phyloP scores from a whole-genome alignment of 73 alveolate genomes.

The Uronychia setigera region DNA sequence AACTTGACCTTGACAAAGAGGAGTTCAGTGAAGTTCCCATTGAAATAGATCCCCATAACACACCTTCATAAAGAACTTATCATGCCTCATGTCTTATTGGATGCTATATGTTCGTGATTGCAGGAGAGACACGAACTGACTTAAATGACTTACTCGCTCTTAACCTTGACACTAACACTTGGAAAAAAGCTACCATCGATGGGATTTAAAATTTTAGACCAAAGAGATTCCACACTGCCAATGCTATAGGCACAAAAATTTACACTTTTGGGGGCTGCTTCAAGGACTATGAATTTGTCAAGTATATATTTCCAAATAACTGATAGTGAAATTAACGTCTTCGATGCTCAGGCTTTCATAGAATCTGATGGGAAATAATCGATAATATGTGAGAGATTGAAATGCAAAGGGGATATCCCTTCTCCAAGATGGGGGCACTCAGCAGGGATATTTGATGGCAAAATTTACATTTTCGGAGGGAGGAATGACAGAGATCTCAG shows the following conservation, averaged over 20 bases:
- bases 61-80: constrained; percentile 63
- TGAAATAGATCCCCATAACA: neutral
- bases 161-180: constrained; percentile 42
- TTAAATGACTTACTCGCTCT: constrained; percentile 58
- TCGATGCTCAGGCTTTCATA: constrained; percentile 40
- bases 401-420: constrained; percentile 41
- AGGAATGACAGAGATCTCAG: constrained; percentile 87
- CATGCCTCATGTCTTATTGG: constrained; percentile 64
- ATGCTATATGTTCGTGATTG: constrained; percentile 54
- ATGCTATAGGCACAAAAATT: constrained; percentile 30
- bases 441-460: constrained; percentile 76
- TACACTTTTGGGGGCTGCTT: constrained; percentile 69
- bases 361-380: neutral
- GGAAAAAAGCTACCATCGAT: constrained; percentile 35
- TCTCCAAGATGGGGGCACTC: constrained; percentile 91
- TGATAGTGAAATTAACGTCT: constrained; percentile 44
- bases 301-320: neutral
- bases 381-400: constrained; percentile 17
- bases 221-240: constrained; percentile 62
- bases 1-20: constrained; percentile 31
- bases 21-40: constrained; percentile 7
- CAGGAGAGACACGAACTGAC: constrained; percentile 63
- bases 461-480: constrained; percentile 91
- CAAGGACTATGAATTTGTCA: constrained; percentile 45
- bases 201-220: constrained; percentile 30